Percentiles rank a stretch among this genome's conserved stretches.
Conservation (phyloP, 805 yeast genomes). For the Debaryomyces tyrocola region DNA sequence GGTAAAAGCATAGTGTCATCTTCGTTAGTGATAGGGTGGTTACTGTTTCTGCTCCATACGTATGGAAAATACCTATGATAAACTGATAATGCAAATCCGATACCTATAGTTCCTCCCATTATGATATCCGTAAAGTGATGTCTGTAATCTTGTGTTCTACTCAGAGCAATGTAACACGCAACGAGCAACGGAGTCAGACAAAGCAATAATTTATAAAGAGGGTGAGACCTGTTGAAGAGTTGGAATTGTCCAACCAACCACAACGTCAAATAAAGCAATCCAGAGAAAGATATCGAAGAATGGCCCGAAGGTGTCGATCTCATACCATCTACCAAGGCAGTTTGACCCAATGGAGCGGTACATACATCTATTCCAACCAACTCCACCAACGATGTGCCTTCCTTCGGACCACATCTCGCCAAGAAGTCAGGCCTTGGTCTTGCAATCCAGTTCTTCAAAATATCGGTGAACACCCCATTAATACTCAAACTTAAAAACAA, state of each 20-base stretch:
- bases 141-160: conserved; percentile 37
- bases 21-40: conserved; percentile 8
- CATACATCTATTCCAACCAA: conserved; percentile 29
- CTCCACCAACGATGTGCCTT: conserved; percentile 21
- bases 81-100: conserved; percentile 21
- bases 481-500: conserved; percentile 25
- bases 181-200: conserved; percentile 22
- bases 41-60: conserved; percentile 6
- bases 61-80: conserved; percentile 29
- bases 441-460: conserved; percentile 35
- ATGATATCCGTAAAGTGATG: conserved; percentile 37
- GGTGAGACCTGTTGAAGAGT: conserved; percentile 14
- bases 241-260: conserved; percentile 49
- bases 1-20: conserved; percentile 10
- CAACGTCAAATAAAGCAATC: conserved; percentile 45
- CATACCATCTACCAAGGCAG: conserved; percentile 48
- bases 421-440: conserved; percentile 37
- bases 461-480: conserved; percentile 36
- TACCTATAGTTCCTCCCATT: conserved; percentile 34
- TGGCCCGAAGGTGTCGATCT: conserved; percentile 62
- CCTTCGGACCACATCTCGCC: conserved; percentile 30
- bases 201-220: conserved; percentile 19
- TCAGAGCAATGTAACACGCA: conserved; percentile 32
- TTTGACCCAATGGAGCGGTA: conserved; percentile 31
- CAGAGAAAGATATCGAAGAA: conserved; percentile 52